Evolutionary conservation across 495 filamentous ascomycete genomes (phyloP).

Genomic region (Clohesyomyces aquaticus): DNA sequence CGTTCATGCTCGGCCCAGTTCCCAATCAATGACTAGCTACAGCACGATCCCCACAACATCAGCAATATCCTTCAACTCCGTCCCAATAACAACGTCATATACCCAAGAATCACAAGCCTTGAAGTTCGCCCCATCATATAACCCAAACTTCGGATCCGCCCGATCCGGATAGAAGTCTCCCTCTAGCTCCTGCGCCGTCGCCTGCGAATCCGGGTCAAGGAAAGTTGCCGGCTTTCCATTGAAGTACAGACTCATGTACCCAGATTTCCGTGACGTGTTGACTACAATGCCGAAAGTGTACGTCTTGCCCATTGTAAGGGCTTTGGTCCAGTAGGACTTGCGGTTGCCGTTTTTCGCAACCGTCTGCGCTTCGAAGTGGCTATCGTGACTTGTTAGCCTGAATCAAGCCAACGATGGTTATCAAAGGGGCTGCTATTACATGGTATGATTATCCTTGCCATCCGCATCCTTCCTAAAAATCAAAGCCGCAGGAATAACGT

Average conservation of each 20-base stretch:
- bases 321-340: slow-evolving; percentile 2
- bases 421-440: too few relatives aligned
- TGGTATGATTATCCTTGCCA: not conserved
- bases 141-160: slow-evolving; percentile 1
- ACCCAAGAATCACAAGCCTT: not conserved
- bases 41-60: not conserved
- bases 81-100: slow-evolving; percentile 8
- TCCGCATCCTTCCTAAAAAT: not conserved
- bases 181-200: not conserved
- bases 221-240: slow-evolving; percentile 3
- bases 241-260: slow-evolving; percentile 1
- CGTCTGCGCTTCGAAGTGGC: too few relatives aligned
- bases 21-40: too few relatives aligned
- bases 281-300: slow-evolving; percentile 1
- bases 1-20: too few relatives aligned
- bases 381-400: too few relatives aligned
- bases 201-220: not conserved
- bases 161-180: slow-evolving; percentile 1
- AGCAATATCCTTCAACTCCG: not conserved
- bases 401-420: too few relatives aligned
- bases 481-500: not conserved
- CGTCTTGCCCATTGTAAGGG: slow-evolving; percentile 3
- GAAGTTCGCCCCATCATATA: slow-evolving; percentile 6
- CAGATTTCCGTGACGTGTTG: not conserved
- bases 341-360: too few relatives aligned